Base-by-base conservation (phyloP, 1,284 basidiomycete genomes). In the Porodaedalea pini region DNA sequence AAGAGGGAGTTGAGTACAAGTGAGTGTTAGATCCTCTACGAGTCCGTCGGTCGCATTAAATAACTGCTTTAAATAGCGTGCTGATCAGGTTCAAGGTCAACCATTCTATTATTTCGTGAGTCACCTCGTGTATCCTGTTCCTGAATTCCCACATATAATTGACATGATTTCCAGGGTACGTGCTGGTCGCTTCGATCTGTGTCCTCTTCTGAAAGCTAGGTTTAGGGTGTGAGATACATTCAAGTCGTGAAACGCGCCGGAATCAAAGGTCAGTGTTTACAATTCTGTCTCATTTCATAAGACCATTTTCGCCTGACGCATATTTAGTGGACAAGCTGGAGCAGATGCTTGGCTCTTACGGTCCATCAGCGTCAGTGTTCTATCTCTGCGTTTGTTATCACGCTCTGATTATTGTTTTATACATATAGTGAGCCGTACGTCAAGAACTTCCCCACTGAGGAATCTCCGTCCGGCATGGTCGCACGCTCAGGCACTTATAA, bases 261-360 rank as follows among this genome's bases (percentile, higher is more conserved):
- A 29, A 54, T 93, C 31, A 82, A 72, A 72, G 86, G 90, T 88
- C 60, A 60, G 66, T 44, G 27, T 51, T 52, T 56, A 36, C 3
- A 17, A 21, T 15, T 37, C n/a, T 6, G 36, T 51, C 13, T 53
- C 50, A 41, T 40, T 57, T 45, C 51, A 37, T 15, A 17, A 10
- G 19, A 36, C 4, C 23, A 23, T 17, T n/a, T 34, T 43, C 37
- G 31, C 40, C 61, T 65, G 60, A 53, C 23, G 25, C 32, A 34
- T 47, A 54, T 47, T 7, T 66, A 92, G 92, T 94, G 64, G 92
- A 93, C 70, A 93, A 89, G 71, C 70, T 92, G 67, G 92, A 94
- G 66, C 82, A 90, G 67, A 95, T 95, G 93, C 81, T 94, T 34
- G 93, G 92, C 27, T 93, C 90, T 2, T 95, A 91, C 70, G 86